Percentiles rank a stretch among this genome's conserved stretches.
These are phyloP conservation scores for Pseudogymnoascus pannorum DNA, from an alignment of 2,329 filamentous ascomycete species.

Conservation along the genomic window DNA sequence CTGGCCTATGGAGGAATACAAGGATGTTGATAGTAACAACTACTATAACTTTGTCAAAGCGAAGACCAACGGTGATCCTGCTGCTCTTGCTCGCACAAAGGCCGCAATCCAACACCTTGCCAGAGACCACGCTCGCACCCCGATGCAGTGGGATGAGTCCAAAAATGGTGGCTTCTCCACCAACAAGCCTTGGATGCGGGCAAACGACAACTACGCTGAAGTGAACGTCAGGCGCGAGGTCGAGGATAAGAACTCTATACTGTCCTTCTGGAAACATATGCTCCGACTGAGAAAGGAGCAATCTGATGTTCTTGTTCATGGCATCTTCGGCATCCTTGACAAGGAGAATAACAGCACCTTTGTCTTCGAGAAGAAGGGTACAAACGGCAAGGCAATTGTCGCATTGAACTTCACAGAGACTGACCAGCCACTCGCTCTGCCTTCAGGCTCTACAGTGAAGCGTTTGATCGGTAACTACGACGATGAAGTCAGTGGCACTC, in stretches of 20 bases:
- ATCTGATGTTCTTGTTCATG: conserved; percentile 54
- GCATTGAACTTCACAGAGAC: conserved; percentile 41
- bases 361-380: conserved; percentile 36
- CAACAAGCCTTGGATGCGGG: conserved; percentile 11
- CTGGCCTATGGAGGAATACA: conserved; percentile 42
- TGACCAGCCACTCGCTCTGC: conserved; percentile 18
- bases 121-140: conserved; percentile 8
- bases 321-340: conserved; percentile 47
- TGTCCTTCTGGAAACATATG: conserved; percentile 28
- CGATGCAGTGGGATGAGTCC: conserved; percentile 10
- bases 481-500: neutral
- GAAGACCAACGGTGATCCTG: neutral
- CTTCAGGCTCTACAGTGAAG: neutral
- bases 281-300: conserved; percentile 36
- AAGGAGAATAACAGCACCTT: conserved; percentile 38
- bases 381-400: conserved; percentile 33
- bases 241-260: conserved; percentile 17
- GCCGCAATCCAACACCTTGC: neutral
- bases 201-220: conserved; percentile 26
- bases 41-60: conserved; percentile 13
- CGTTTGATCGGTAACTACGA: neutral
- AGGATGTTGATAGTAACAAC: neutral
- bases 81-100: neutral
- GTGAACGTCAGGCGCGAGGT: conserved; percentile 52
- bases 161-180: conserved; percentile 1